Base-by-base conservation (phyloP, 176 grass and related monocot species). In the Otatea glauca region DNA sequence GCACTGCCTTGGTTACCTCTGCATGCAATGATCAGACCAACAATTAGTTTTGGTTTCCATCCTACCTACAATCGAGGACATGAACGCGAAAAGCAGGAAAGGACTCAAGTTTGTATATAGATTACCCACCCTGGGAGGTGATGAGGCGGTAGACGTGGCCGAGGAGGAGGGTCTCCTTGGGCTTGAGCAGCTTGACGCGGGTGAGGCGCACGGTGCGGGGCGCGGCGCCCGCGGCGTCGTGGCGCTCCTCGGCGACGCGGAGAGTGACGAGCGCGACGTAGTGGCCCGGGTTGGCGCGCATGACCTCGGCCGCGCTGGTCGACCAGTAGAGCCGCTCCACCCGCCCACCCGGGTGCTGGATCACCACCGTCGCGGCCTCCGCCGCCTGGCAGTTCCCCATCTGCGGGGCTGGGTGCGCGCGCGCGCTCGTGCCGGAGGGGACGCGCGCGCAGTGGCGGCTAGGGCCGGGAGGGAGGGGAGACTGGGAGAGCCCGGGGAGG, bases 361-460 rank as follows among this genome's bases (percentile, higher is more conserved):
- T 48, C 85, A 95, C 77, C 86, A 75, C 89, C n/a, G 88, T 34
- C 78, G 96, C 93, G 64, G 63, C 89, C 91, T 98, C 96, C 60
- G 96, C 86, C 76, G 91, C 96, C 82, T 98, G 96, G 70, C 96
- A 98, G 65, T 98, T 98, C 18, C 96, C 96, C 96, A 98, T 98
- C 21, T 60, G 23, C 10, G 58, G 6, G 53, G 42, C 1, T 18
- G 6, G 6, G 63, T 7, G 23, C 21, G 67, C 35, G 15, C 18
- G 8, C 43, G 11, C 42, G 21, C 17, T 53, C 66, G 44, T 9
- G 72, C 48, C 35, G 44, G 45, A 64, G 2, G 60, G n/a, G 58
- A 76, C 68, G 65, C n/a, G 51, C n/a, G 79, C 80, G 21, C 24
- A n/a, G 4, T 23, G 58, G 56, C 47, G 25, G 6, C 18, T 55